A percentile compares a stretch with the other conserved stretches of the same genome.
phyloP scores from a whole-genome alignment of 164 flowering plant genomes.

The Magnolia changhungtana region DNA sequence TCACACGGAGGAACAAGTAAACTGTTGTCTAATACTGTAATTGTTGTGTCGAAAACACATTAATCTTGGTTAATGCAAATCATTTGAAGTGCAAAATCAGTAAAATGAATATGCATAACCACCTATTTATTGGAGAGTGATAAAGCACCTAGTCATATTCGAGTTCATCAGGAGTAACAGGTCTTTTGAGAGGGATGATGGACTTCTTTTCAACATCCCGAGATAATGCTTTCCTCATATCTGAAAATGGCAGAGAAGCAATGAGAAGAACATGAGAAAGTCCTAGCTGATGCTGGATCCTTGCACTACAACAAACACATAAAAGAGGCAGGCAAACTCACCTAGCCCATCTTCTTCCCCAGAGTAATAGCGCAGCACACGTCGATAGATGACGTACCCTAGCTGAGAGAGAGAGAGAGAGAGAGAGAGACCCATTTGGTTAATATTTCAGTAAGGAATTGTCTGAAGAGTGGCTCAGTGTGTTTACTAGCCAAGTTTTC shows the following conservation, averaged over 20 bases:
- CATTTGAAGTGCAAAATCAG: neutral
- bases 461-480: neutral
- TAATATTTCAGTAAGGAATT: neutral
- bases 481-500: neutral
- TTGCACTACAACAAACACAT: neutral
- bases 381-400: constrained; percentile 80
- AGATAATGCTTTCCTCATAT: constrained; percentile 97
- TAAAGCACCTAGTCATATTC: constrained; percentile 62
- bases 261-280: neutral
- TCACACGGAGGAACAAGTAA: no score
- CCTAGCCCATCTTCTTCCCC: constrained; percentile 99
- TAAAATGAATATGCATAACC: neutral
- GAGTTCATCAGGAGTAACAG: constrained; percentile 90
- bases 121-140: no score
- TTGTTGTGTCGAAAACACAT: no score
- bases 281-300: neutral
- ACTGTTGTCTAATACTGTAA: no score
- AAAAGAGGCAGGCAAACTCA: constrained; percentile 20
- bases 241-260: constrained; percentile 37
- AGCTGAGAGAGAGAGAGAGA: constrained; percentile 39
- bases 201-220: constrained; percentile 89
- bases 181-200: constrained; percentile 54
- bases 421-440: neutral
- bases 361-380: constrained; percentile 86
- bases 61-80: neutral